A percentile compares a stretch with the other conserved stretches of the same genome.
phyloP scores from a whole-genome alignment of 2,329 filamentous ascomycete genomes.

The Lachnum nothofagi region DNA sequence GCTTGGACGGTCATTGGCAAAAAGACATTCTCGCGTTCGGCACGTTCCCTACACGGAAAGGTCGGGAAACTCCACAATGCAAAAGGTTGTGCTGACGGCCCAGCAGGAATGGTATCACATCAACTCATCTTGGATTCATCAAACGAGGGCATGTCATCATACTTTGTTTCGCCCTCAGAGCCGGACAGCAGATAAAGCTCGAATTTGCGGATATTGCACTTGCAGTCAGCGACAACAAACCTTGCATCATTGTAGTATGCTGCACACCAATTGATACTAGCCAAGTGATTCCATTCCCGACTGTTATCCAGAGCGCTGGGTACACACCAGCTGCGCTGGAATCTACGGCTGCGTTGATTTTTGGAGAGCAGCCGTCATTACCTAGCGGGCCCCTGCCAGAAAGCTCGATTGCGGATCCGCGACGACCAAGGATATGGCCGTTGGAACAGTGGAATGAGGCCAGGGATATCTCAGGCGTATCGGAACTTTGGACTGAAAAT shows the following conservation, averaged over 20 bases:
- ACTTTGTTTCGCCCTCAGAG: conserved; percentile 41
- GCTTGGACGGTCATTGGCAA: conserved; percentile 59
- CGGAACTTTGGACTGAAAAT: conserved; percentile 26
- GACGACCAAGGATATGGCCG: conserved; percentile 24
- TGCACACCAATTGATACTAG: conserved; percentile 40
- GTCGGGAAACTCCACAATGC: conserved; percentile 24
- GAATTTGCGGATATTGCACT: conserved; percentile 42
- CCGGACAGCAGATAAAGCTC: conserved; percentile 46
- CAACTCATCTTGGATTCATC: conserved; percentile 31
- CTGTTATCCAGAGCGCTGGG: conserved; percentile 46
- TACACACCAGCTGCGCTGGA: conserved; percentile 46
- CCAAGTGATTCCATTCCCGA: conserved; percentile 42
- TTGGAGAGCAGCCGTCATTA: conserved; percentile 35
- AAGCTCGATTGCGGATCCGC: background rate
- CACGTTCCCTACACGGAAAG: conserved; percentile 67
- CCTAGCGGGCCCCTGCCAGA: background rate
- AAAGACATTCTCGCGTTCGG: conserved; percentile 55
- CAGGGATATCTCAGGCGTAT: conserved; percentile 26
- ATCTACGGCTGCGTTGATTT: conserved; percentile 48
- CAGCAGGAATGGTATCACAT: conserved; percentile 45
- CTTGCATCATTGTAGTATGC: conserved; percentile 50
- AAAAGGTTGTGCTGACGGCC: background rate
- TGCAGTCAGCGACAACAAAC: conserved; percentile 43
- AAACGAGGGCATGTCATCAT: conserved; percentile 38
- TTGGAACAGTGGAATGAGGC: conserved; percentile 31